Evolutionary conservation across 2,329 filamentous ascomycete species (phyloP), one percentile per base, ranked within the genome.

Genomic region (Knufia petricola): DNA sequence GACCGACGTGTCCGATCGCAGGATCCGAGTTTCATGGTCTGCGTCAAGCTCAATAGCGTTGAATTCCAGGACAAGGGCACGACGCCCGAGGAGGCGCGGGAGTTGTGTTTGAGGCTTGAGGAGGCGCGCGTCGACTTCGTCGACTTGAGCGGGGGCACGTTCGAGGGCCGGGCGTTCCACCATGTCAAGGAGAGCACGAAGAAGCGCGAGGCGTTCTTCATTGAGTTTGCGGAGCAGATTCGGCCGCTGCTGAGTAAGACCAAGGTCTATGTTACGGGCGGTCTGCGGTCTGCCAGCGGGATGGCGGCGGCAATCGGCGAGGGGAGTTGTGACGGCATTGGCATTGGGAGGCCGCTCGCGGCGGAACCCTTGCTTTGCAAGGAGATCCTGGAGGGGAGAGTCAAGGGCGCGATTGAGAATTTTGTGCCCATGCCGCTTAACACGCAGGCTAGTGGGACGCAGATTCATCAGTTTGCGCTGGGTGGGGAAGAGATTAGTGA

Each of bases 161-260:
- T 54, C 34, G 54, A 58, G 45, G 51, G 42, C 1, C 32, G 48
- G 3, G 55, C 53, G 1, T 57, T 57, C 28, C 48, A 54, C 34
- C 54, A 57, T 46, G 55, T 56, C 37, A 54, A 54, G 38, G 44
- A 56, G 30, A 51, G 48, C 37, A 57, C 55, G 24, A 48, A 42
- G 17, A 47, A 44, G 36, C 41, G 55, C 4, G 55, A 57, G 41
- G 54, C 53, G 4, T 57, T 55, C 42, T 56, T 57, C 32, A 54
- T 57, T 23, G 55, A 57, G 36, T 56, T 57, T 32, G 55, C 55
- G 12, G 55, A 57, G 34, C 51, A 51, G 52, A 54, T 57, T 38
- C 40, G 52, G 2, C 55, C 55, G 21, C 43, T 52, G 6, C 43
- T 58, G 15, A 56, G 51, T 38, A 54, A 56, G 50, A 57, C 53